Base-by-base conservation (phyloP, 2,329 filamentous ascomycete species). In the Aspergillus nomiae region DNA sequence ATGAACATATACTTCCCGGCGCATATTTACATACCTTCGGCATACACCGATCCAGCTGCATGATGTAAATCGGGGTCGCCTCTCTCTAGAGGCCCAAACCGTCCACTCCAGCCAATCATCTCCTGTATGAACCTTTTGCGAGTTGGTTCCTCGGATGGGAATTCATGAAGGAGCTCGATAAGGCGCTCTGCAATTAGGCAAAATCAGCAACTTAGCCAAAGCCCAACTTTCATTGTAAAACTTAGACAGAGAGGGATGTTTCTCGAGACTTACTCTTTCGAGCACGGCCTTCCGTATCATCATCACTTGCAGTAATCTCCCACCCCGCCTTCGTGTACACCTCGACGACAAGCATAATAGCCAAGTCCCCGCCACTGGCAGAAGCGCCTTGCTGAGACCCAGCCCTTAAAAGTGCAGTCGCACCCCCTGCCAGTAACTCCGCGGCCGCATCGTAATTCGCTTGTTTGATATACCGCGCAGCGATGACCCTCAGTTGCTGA, bases 31-130 rank as follows among this genome's bases (percentile, higher is more conserved):
- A 24, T 77, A 87, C 86, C 85, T 73, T 96, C 90, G n/a, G 94
- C 94, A 76, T 92, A 97, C 50, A 97, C 82, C 36, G 88, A 89
- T 57, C 95, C 95, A 41, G 90, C 89, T 50, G 96, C 93, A 80
- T 98, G 94, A 79, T 99, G 95, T 61, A 99, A 83, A 73, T 98
- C 95, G 3, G 94, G 91, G 74, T 99, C 95, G 64, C 95, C 95
- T 57, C 92, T 91, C 55, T 95, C 94, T 76, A 91, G 92, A 53
- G 95, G 91, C 69, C 94, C 92, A 73, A 88, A 90, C 76, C 91
- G 94, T 60, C 88, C 85, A 62, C 92, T 96, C 95, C 95, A 99
- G 60, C 85, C 86, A 69, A 97, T 88, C 75, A 94, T 90, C 76
- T 97, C 94, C 28, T 86, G 88, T 48, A 98, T 90, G 74, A 94